Conservation (phyloP, 1,139 yeast genomes). For the Nakaseomyces uthaithaninus region DNA sequence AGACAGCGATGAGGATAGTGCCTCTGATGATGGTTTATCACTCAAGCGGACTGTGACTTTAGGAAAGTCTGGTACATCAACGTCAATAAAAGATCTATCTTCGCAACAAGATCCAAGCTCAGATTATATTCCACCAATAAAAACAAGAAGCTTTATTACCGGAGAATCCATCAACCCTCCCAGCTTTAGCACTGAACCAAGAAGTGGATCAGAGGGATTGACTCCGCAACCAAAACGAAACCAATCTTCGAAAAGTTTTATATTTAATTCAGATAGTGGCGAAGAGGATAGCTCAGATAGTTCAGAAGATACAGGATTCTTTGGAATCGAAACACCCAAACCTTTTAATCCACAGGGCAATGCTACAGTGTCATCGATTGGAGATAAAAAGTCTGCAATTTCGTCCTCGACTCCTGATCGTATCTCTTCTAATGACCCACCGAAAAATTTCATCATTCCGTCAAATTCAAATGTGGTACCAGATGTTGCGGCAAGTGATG, state of each 20-base stretch:
- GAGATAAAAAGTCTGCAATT: neutral
- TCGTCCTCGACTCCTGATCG: slow-evolving; percentile 5
- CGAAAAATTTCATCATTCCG: slow-evolving; percentile 12
- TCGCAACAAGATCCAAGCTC: slow-evolving; percentile 9
- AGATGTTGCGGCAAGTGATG: slow-evolving; percentile 35
- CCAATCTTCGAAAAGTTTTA: slow-evolving; percentile 23
- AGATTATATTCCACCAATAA: slow-evolving; percentile 8
- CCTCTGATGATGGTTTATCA: slow-evolving; percentile 11
- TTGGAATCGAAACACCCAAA: slow-evolving; percentile 14
- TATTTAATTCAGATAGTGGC: slow-evolving; percentile 29
- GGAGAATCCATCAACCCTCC: slow-evolving; percentile 14
- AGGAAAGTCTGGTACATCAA: slow-evolving; percentile 22
- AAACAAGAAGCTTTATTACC: slow-evolving; percentile 28
- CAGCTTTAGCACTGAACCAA: neutral
- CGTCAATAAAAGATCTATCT: slow-evolving; percentile 24
- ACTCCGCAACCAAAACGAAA: slow-evolving; percentile 12
- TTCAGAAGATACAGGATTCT: slow-evolving; percentile 9
- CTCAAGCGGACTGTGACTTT: slow-evolving; percentile 27
- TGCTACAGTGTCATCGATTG: slow-evolving; percentile 1
- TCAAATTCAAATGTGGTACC: slow-evolving; percentile 17
- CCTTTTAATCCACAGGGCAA: slow-evolving; percentile 4
- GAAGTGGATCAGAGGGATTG: neutral
- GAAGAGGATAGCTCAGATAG: slow-evolving; percentile 17
- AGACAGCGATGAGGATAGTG: slow-evolving; percentile 8
- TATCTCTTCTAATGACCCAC: slow-evolving; percentile 6